phyloP scores from a whole-genome alignment of 345 rosid species.

The Acer yangbiense region DNA sequence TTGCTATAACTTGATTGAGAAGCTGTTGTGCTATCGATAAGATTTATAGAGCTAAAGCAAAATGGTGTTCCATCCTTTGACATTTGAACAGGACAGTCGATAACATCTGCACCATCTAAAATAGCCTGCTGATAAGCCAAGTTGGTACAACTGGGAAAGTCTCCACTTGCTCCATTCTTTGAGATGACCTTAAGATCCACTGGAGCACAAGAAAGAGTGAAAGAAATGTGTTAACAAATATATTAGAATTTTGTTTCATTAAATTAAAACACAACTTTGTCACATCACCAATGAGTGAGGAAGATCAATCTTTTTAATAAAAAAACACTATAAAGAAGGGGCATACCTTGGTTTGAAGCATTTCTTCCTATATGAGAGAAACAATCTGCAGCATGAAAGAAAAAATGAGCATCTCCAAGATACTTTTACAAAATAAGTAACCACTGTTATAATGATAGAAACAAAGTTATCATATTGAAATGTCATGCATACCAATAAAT shows the following conservation, averaged over 20 bases:
- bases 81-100: slow-evolving; percentile 88
- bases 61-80: slow-evolving; percentile 71
- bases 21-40: slow-evolving; percentile 46
- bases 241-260: not conserved
- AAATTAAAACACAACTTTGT: not conserved
- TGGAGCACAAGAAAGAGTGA: slow-evolving; percentile 31
- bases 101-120: slow-evolving; percentile 66
- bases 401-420: slow-evolving; percentile 30
- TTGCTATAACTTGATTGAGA: slow-evolving; percentile 45
- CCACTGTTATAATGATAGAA: not conserved
- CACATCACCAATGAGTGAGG: not conserved
- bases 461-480: not conserved
- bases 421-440: not conserved
- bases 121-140: slow-evolving; percentile 76
- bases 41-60: slow-evolving; percentile 67
- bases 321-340: slow-evolving; percentile 16
- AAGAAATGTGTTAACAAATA: slow-evolving; percentile 7
- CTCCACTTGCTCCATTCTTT: slow-evolving; percentile 88
- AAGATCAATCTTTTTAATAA: not conserved
- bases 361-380: slow-evolving; percentile 64
- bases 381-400: slow-evolving; percentile 57
- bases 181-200: slow-evolving; percentile 61
- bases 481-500: not conserved
- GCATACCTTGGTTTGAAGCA: slow-evolving; percentile 62
- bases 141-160: slow-evolving; percentile 84